Evolutionary conservation across 805 yeast species (phyloP), one percentile per base, ranked within the genome.

Genomic region (Cyberlindnera bimundalis): DNA sequence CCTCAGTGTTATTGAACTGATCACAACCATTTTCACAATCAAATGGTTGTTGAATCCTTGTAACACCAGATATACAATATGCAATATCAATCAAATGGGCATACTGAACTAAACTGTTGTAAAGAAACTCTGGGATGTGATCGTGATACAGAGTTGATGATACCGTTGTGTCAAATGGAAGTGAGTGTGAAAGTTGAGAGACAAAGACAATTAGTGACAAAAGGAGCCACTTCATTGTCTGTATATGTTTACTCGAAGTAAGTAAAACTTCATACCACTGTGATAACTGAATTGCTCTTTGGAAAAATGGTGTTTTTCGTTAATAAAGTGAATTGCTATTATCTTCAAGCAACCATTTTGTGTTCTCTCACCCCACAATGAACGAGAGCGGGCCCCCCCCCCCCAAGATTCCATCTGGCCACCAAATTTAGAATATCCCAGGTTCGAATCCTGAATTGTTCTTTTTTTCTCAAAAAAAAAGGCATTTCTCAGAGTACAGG

Each of bases 81-180:
- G 59, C 48, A 13, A 56, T 52, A 25, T 56, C 60, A 18, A 53
- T 55, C 12, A 56, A 20, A 35, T 52, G 55, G 0, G 60, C 56
- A 23, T 37, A 39, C 7, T 18, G 28, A 6, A 39, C 28, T 6
- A 56, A 37, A 3, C 45, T 34, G 15, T 44, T 35, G 27, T 48
- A 55, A 8, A 55, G 33, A 2, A 14, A 30, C 14, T 31, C 39
- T 1, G 51, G 8, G 8, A 55, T 42, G 3, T 39, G 45, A 3
- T 33, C 5, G 13, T n/a, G 33, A n/a, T 14, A 12, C 13, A 9
- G 24, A 19, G 17, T 16, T 19, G 32, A 7, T 15, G 31, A 11
- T 4, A 17, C 3, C 10, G 13, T 29, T 3, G 21, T 18, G 16
- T 5, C 18, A 3, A 15, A 4, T n/a, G 26, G 33, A 5, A 19